phyloP scores from a whole-genome alignment of 1,139 yeast genomes.

The Lodderomyces jiufengensis region DNA sequence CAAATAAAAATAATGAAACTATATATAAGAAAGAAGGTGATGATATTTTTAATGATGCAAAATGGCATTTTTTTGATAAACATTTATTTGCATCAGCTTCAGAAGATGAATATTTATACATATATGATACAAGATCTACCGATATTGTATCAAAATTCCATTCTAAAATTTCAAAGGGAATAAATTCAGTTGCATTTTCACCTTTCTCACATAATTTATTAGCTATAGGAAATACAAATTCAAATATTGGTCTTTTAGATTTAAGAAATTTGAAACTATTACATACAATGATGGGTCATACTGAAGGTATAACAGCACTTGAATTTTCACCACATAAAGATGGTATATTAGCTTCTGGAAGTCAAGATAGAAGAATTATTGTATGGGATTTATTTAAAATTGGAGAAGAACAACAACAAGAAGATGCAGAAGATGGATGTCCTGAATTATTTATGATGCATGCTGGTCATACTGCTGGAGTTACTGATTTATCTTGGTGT shows the following conservation, averaged over 20 bases:
- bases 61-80: constrained; percentile 57
- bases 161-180: constrained; percentile 38
- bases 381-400: constrained; percentile 71
- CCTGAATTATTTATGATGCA: constrained; percentile 84
- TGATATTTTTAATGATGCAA: constrained; percentile 69
- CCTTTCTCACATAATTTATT: constrained; percentile 55
- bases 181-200: constrained; percentile 65
- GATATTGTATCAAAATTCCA: constrained; percentile 28
- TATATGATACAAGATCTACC: constrained; percentile 40
- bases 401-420: constrained; percentile 78
- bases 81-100: constrained; percentile 65
- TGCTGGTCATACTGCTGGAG: constrained; percentile 79
- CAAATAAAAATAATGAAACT: constrained; percentile 10
- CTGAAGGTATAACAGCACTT: constrained; percentile 61
- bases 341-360: constrained; percentile 70
- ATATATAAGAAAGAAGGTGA: constrained; percentile 13
- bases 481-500: constrained; percentile 70
- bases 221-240: constrained; percentile 67
- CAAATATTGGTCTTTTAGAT: constrained; percentile 63
- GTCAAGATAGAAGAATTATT: constrained; percentile 67
- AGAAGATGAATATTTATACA: constrained; percentile 51
- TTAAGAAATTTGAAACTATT: constrained; percentile 47
- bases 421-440: constrained; percentile 76
- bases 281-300: constrained; percentile 77
- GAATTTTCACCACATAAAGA: constrained; percentile 73